Evolutionary conservation across 495 filamentous ascomycete genomes (phyloP).

Genomic region (Neurospora sp.): DNA sequence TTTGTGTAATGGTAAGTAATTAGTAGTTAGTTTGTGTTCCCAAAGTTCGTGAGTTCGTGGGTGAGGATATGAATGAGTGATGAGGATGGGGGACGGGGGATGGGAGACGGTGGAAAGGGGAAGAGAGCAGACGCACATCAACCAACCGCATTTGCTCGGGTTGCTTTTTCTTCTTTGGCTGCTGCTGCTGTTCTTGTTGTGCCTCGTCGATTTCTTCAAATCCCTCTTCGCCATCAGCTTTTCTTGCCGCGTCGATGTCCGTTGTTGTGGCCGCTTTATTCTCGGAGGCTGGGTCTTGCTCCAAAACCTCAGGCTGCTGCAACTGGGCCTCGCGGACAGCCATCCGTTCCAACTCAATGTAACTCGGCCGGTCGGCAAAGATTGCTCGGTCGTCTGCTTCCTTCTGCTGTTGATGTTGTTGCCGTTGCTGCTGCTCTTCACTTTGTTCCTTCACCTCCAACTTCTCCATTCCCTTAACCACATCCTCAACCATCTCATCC

Average conservation of each 20-base stretch:
- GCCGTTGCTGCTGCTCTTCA: not conserved
- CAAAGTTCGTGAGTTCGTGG: too few species aligned
- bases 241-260: too few species aligned
- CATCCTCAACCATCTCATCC: not conserved
- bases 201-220: not conserved
- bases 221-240: not conserved
- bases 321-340: constrained; percentile 17
- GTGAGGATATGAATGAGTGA: too few species aligned
- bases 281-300: not conserved
- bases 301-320: not conserved
- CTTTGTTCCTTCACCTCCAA: not conserved
- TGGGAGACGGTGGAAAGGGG: not conserved
- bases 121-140: constrained; percentile 42
- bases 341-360: constrained; percentile 42
- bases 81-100: not conserved
- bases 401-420: not conserved
- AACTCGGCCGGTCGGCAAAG: constrained; percentile 33
- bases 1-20: not conserved
- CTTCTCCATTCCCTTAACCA: not conserved
- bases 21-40: not conserved
- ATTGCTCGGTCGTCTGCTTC: not conserved
- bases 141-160: constrained; percentile 40
- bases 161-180: constrained; percentile 11
- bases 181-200: constrained; percentile 13
- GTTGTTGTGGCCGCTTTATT: not conserved